phyloP scores from a whole-genome alignment of 805 yeast species.

The Lipomyces yamadae region DNA sequence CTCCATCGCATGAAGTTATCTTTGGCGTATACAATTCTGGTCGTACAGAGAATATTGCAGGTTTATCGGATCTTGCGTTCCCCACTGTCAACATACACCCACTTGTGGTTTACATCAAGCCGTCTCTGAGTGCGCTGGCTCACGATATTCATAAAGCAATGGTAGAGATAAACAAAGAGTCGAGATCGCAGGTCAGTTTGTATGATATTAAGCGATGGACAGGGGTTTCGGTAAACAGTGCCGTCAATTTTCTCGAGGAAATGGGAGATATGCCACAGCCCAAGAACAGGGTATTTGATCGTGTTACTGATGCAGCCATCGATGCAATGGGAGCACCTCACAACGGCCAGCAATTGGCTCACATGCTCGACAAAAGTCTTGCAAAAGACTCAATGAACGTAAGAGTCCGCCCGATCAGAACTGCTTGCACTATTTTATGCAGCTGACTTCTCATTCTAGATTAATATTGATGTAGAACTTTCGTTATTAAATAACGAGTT shows the following conservation, averaged over 20 bases:
- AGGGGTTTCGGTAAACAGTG: slow-evolving; percentile 29
- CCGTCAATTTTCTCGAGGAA: slow-evolving; percentile 33
- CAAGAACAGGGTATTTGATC: neutral
- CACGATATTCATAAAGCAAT: slow-evolving; percentile 22
- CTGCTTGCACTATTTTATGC: neutral
- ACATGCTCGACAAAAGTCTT: neutral
- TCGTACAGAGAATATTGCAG: slow-evolving; percentile 26
- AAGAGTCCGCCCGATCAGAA: neutral
- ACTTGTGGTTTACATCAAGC: slow-evolving; percentile 15
- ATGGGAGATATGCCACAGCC: slow-evolving; percentile 11
- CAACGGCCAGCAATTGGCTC: neutral
- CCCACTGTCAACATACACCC: slow-evolving; percentile 39
- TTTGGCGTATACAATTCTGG: slow-evolving; percentile 40
- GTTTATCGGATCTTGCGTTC: slow-evolving; percentile 15
- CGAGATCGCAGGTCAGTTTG: slow-evolving; percentile 27
- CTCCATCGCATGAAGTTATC: slow-evolving; percentile 6
- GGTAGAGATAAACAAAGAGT: slow-evolving; percentile 16
- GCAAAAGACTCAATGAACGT: slow-evolving; percentile 11
- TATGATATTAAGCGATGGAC: slow-evolving; percentile 31
- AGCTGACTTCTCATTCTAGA: neutral
- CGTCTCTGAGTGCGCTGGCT: slow-evolving; percentile 17
- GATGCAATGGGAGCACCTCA: neutral
- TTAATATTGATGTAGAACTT: slow-evolving; percentile 36
- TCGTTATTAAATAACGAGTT: slow-evolving; percentile 19
- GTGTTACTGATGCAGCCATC: neutral